These are phyloP conservation scores for Westerdykella sp. DNA, from an alignment of 2,329 filamentous ascomycete genomes.

Conservation along the genomic window DNA sequence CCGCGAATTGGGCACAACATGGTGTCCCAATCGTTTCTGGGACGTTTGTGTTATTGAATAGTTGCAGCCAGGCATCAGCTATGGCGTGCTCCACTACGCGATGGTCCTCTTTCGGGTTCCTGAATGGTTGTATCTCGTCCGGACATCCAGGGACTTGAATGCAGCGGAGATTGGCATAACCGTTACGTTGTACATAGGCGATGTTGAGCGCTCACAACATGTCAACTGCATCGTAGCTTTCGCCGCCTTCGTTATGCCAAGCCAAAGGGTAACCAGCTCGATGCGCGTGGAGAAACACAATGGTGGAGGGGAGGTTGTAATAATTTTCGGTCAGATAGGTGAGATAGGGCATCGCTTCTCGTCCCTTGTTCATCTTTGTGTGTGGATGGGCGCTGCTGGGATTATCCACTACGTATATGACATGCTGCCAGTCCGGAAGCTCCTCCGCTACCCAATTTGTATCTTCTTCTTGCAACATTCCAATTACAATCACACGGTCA, in stretches of 20 bases:
- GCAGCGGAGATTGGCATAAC: conserved; percentile 40
- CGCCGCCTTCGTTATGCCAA: conserved; percentile 33
- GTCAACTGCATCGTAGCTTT: conserved; percentile 2
- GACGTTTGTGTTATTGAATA: conserved; percentile 10
- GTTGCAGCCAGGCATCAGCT: conserved; percentile 13
- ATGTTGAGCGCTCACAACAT: conserved; percentile 26
- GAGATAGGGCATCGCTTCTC: conserved; percentile 12
- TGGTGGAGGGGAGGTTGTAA: conserved; percentile 7
- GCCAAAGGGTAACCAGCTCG: conserved; percentile 14
- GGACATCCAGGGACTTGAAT: conserved; percentile 36
- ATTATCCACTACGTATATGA: conserved; percentile 10
- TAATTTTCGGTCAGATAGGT: conserved; percentile 12
- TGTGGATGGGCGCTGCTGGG: conserved; percentile 2
- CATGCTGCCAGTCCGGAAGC: conserved; percentile 6
- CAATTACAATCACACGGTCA: conserved; percentile 4
- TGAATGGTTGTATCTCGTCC: conserved; percentile 34
- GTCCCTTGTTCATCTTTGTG: conserved; percentile 10
- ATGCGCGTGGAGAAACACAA: conserved; percentile 11
- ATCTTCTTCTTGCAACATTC: conserved; percentile 2
- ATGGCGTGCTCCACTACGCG: conserved; percentile 11
- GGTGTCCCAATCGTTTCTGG: conserved; percentile 12
- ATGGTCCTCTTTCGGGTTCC: conserved; percentile 13
- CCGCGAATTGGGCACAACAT: conserved; percentile 22
- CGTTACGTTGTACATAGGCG: conserved; percentile 34
- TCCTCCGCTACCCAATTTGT: conserved; percentile 7